Percentiles rank a stretch among this genome's conserved stretches.
These are phyloP conservation scores for Candida sithepensis DNA, from an alignment of 805 yeast species.

Conservation along the genomic window DNA sequence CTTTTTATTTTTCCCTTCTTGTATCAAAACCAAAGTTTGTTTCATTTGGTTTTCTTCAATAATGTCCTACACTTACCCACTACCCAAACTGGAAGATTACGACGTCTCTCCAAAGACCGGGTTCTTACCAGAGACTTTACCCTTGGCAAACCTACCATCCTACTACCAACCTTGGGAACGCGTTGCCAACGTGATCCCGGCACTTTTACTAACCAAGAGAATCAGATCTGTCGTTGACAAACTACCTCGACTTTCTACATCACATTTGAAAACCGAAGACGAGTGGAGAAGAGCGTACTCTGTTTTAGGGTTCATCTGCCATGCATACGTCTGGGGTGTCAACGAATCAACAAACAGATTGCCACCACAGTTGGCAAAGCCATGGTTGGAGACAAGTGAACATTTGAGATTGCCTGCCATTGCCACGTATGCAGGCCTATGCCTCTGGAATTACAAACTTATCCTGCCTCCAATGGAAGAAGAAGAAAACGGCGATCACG, in stretches of 20 bases:
- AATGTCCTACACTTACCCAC: conserved; percentile 28
- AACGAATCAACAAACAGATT: conserved; percentile 56
- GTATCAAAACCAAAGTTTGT: conserved; percentile 2
- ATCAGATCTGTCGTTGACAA: conserved; percentile 62
- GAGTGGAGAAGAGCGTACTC: conserved; percentile 80
- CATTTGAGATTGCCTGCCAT: conserved; percentile 75
- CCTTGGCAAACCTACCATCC: conserved; percentile 57
- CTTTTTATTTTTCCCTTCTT: not conserved
- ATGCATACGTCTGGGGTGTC: conserved; percentile 88
- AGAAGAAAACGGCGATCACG: conserved; percentile 12
- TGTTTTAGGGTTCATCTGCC: conserved; percentile 73
- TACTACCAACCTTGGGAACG: conserved; percentile 75
- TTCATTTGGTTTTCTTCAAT: not conserved
- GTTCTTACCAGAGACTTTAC: conserved; percentile 69
- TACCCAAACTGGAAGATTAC: conserved; percentile 59
- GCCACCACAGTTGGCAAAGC: conserved; percentile 67
- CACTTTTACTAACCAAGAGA: conserved; percentile 62
- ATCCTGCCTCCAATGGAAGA: conserved; percentile 40
- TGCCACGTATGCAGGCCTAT: conserved; percentile 82
- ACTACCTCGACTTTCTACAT: conserved; percentile 54
- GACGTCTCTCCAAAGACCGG: conserved; percentile 72
- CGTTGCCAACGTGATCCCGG: conserved; percentile 62
- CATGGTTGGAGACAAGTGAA: conserved; percentile 58
- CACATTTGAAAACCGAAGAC: conserved; percentile 38
- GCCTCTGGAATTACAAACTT: conserved; percentile 82